Evolutionary conservation across 2,329 filamentous ascomycete species (phyloP).

Genomic region (Nothophaeocryptopus gaeumannii): DNA sequence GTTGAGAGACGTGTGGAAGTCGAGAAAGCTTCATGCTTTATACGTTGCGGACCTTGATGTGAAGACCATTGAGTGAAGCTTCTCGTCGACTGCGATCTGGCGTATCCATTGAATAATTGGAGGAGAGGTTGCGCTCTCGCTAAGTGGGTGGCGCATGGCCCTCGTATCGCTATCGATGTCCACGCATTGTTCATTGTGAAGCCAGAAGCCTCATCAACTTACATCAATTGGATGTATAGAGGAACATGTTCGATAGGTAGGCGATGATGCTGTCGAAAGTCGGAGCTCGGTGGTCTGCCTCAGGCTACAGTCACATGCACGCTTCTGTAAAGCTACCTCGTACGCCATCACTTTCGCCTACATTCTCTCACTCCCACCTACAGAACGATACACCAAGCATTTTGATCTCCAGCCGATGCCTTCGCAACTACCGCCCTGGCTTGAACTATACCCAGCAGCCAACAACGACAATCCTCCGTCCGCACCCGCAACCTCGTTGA

Average conservation of each 20-base stretch:
- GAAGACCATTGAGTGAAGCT: conserved; percentile 8
- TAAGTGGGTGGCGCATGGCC: conserved; percentile 23
- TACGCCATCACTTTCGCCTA: too few relatives aligned
- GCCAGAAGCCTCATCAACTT: too few relatives aligned
- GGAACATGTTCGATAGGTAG: too few relatives aligned
- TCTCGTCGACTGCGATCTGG: conserved; percentile 18
- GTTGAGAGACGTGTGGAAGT: conserved; percentile 8
- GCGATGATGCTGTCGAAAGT: too few relatives aligned
- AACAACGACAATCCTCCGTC: neutral
- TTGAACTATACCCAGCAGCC: conserved; percentile 14
- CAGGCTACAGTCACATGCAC: too few relatives aligned
- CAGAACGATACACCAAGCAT: too few relatives aligned
- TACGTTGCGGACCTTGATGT: neutral
- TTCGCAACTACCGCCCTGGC: conserved; percentile 15
- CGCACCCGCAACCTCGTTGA: conserved; percentile 1
- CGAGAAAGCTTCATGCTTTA: conserved; percentile 8
- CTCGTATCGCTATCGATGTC: conserved; percentile 30
- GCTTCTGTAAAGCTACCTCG: too few relatives aligned
- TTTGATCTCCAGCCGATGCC: conserved; percentile 2
- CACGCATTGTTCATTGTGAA: conserved; percentile 35
- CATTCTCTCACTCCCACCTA: neutral
- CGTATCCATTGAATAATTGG: conserved; percentile 32
- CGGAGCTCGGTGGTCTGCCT: too few relatives aligned
- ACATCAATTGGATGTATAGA: too few relatives aligned
- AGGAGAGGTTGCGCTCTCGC: conserved; percentile 25